phyloP scores from a whole-genome alignment of 495 filamentous ascomycete genomes.

The Cercophora sp. region DNA sequence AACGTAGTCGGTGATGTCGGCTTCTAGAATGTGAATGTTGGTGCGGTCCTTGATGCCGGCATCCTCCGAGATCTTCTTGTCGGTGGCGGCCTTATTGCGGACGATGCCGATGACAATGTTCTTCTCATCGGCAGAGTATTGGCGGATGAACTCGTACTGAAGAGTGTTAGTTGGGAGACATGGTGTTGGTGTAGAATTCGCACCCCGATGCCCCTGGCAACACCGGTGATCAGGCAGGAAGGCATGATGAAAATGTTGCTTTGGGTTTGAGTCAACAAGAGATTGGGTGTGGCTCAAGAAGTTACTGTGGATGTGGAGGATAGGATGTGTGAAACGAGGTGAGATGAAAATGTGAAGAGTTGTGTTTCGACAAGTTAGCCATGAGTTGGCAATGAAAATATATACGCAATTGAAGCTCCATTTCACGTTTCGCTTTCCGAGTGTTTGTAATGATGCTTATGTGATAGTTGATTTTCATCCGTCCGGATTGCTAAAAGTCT shows the following conservation, averaged over 20 bases:
- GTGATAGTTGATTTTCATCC: no score
- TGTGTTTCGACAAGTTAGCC: no score
- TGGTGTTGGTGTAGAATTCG: neutral
- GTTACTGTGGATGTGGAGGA: no score
- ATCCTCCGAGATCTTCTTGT: slow-evolving; percentile 23
- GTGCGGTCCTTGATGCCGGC: slow-evolving; percentile 18
- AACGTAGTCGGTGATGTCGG: slow-evolving; percentile 30
- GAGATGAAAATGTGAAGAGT: no score
- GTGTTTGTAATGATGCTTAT: no score
- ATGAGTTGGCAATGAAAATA: no score
- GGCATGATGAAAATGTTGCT: slow-evolving; percentile 12
- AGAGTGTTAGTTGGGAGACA: neutral
- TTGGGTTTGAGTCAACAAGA: no score
- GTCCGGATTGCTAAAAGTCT: no score
- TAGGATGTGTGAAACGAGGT: no score
- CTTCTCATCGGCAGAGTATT: slow-evolving; percentile 23
- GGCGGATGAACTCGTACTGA: slow-evolving; percentile 27
- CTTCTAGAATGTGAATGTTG: slow-evolving; percentile 40
- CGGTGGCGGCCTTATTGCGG: slow-evolving; percentile 31
- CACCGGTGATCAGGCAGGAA: slow-evolving; percentile 23
- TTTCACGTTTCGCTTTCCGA: no score
- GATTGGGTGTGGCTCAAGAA: no score
- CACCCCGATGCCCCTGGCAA: slow-evolving; percentile 21
- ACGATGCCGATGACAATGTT: slow-evolving; percentile 33
- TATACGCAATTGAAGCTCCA: no score